Conservation (phyloP, 495 filamentous ascomycete species). For the Annulohypoxylon maeteangense region DNA sequence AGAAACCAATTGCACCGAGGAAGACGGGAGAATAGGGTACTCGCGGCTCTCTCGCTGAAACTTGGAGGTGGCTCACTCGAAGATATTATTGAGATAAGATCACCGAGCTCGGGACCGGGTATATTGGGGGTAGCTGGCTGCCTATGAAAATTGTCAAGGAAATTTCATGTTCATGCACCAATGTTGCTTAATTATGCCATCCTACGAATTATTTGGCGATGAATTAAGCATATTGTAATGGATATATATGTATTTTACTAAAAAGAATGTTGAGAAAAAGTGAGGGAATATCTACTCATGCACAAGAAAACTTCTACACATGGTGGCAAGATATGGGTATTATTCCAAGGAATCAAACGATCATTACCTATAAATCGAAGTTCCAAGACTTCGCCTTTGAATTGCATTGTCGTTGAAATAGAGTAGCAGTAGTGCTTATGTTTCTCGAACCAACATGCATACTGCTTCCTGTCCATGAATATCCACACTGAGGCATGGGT, state of each 20-base stretch:
- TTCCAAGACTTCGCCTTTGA: neutral
- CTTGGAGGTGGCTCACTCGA: constrained; percentile 33
- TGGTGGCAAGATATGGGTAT: too few species aligned
- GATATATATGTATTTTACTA: neutral
- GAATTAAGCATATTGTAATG: neutral
- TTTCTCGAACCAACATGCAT: neutral
- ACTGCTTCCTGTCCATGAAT: neutral
- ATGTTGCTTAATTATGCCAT: neutral
- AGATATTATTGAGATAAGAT: neutral
- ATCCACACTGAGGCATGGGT: neutral
- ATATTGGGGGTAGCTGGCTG: neutral
- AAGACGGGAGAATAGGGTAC: constrained; percentile 48
- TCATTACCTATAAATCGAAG: neutral
- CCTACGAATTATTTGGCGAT: neutral
- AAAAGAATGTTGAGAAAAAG: neutral
- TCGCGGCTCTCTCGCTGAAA: constrained; percentile 24
- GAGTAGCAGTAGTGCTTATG: neutral
- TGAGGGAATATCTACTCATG: neutral
- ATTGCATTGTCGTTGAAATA: neutral
- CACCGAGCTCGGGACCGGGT: neutral
- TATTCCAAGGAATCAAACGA: too few species aligned
- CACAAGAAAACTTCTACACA: too few species aligned
- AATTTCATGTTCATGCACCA: neutral
- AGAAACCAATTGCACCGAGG: constrained; percentile 47
- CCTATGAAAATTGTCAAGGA: neutral